phyloP scores from a whole-genome alignment of 2,329 filamentous ascomycete genomes.

The Fusarium pseudograminearum region DNA sequence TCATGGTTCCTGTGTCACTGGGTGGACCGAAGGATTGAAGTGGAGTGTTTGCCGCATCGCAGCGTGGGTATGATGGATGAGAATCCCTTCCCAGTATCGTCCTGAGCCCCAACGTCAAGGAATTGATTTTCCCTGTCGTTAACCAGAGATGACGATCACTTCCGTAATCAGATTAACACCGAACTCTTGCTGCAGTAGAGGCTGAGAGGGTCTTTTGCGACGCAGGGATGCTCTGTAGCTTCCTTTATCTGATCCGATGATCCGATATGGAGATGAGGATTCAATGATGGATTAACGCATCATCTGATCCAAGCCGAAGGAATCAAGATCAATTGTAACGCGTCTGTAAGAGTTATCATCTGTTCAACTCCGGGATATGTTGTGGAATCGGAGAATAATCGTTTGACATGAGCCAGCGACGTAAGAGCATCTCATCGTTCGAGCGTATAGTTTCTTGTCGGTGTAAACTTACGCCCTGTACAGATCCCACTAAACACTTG shows the following conservation, averaged over 20 bases:
- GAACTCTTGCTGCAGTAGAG: slow-evolving; percentile 1
- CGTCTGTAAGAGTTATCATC: neutral
- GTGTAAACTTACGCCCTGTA: neutral
- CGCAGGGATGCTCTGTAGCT: slow-evolving; percentile 19
- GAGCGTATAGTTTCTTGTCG: neutral
- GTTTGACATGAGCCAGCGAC: neutral
- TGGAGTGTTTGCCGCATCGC: slow-evolving; percentile 20
- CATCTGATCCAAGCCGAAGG: neutral
- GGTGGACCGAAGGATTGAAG: neutral
- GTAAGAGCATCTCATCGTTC: neutral
- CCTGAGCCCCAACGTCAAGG: neutral
- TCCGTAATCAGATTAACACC: slow-evolving; percentile 2
- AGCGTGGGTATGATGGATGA: slow-evolving; percentile 19
- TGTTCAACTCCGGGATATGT: neutral
- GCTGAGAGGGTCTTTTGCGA: slow-evolving; percentile 10
- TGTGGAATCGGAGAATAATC: neutral
- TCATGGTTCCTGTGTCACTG: slow-evolving; percentile 3
- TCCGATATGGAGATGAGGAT: slow-evolving; percentile 8
- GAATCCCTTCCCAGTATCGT: slow-evolving; percentile 12
- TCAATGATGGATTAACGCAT: neutral
- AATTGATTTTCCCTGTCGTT: slow-evolving; percentile 4
- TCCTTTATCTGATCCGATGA: slow-evolving; percentile 41
- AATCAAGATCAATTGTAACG: neutral
- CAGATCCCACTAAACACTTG: neutral
- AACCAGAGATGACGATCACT: slow-evolving; percentile 21